A percentile compares a stretch with the other conserved stretches of the same genome.
Evolutionary conservation across 495 filamentous ascomycete genomes (phyloP).

Genomic region (Evansstolkia leycettana): DNA sequence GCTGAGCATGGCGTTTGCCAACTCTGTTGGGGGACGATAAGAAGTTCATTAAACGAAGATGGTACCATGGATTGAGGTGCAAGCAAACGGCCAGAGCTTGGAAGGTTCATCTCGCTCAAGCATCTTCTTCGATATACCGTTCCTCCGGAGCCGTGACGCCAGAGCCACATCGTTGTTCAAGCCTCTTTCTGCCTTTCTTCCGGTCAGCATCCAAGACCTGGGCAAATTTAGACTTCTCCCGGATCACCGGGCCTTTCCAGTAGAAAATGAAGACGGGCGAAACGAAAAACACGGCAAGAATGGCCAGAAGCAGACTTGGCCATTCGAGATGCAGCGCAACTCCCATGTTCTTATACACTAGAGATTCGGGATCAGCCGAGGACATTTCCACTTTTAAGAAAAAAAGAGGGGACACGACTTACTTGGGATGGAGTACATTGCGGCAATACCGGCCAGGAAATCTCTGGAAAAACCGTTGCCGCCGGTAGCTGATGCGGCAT

Average conservation of each 20-base stretch:
- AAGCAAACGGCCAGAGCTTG: no score
- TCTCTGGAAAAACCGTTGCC: conserved; percentile 39
- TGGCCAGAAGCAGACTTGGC: conserved; percentile 31
- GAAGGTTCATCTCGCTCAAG: no score
- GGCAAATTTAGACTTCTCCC: conserved; percentile 35
- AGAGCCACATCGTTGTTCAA: conserved; percentile 17
- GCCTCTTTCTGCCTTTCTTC: conserved; percentile 12
- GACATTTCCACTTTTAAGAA: background rate
- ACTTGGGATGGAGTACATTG: conserved; percentile 21
- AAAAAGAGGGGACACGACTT: background rate
- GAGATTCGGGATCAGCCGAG: no score
- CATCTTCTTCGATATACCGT: conserved; percentile 3
- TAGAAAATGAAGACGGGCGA: conserved; percentile 39
- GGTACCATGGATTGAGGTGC: no score
- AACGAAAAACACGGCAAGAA: conserved; percentile 27
- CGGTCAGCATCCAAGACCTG: conserved; percentile 13
- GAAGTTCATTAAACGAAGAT: no score
- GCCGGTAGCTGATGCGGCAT: conserved; percentile 60
- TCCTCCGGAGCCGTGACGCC: conserved; percentile 19
- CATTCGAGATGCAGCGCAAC: conserved; percentile 23
- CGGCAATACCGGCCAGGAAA: conserved; percentile 24
- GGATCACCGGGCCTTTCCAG: conserved; percentile 33
- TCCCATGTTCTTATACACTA: conserved; percentile 22
- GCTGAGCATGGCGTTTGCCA: no score
- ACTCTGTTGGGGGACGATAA: no score